phyloP scores from a whole-genome alignment of 345 rosid species.

The Luvunga scandens region DNA sequence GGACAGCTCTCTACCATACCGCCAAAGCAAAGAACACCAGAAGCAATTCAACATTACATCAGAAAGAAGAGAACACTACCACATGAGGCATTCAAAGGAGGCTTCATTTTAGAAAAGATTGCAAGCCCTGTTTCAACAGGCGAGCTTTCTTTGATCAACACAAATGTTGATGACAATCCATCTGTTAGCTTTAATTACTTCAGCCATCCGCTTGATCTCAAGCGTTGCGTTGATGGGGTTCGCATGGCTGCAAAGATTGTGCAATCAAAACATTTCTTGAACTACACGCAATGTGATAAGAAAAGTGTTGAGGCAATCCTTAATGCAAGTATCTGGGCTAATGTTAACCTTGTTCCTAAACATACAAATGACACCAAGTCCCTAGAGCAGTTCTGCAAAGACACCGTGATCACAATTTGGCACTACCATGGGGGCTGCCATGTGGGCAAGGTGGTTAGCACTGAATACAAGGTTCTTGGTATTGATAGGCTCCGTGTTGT shows the following conservation, averaged over 20 bases:
- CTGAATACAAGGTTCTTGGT: constrained; percentile 57
- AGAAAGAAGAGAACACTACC: constrained; percentile 56
- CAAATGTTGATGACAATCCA: constrained; percentile 79
- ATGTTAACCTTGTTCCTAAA: constrained; percentile 75
- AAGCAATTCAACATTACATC: constrained; percentile 55
- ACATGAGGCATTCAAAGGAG: constrained; percentile 82
- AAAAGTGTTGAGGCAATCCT: constrained; percentile 59
- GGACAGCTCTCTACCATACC: constrained; percentile 80
- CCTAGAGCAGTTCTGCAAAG: constrained; percentile 89
- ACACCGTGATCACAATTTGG: constrained; percentile 95
- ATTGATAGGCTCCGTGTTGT: constrained; percentile 66
- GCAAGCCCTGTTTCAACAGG: constrained; percentile 71
- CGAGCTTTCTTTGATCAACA: constrained; percentile 57
- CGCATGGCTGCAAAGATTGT: constrained; percentile 58
- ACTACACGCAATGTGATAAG: constrained; percentile 53
- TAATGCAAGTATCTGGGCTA: constrained; percentile 66
- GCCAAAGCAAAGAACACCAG: constrained; percentile 63
- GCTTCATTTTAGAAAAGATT: constrained; percentile 89
- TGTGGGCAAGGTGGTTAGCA: constrained; percentile 74
- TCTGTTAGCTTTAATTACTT: constrained; percentile 90
- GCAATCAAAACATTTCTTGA: constrained; percentile 58
- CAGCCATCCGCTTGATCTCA: constrained; percentile 65
- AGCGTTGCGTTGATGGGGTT: constrained; percentile 69
- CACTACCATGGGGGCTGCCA: constrained; percentile 96
- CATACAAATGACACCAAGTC: constrained; percentile 77